Evolutionary conservation across 2,329 filamentous ascomycete species (phyloP).

Genomic region (Alternaria angustiovoidea): DNA sequence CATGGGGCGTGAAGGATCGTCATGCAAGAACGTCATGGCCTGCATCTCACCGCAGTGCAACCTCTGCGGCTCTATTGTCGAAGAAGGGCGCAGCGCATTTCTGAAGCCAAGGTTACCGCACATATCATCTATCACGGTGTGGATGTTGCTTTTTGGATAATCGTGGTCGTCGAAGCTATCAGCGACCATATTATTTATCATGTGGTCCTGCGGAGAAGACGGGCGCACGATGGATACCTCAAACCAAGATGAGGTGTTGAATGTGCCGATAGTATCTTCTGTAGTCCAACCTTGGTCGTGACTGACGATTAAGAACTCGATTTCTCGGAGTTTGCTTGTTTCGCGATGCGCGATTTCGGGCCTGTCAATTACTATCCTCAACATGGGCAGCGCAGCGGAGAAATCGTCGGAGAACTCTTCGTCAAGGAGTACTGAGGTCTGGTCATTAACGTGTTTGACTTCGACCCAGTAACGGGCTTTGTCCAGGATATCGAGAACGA

Average conservation of each 20-base stretch:
- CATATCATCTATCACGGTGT: not conserved
- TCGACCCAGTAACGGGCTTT: constrained; percentile 26
- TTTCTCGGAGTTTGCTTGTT: constrained; percentile 19
- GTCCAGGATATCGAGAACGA: constrained; percentile 25
- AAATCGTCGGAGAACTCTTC: constrained; percentile 13
- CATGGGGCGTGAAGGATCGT: not conserved
- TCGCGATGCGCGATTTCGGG: not conserved
- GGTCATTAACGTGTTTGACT: not conserved
- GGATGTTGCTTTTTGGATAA: not conserved
- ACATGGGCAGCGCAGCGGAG: constrained; percentile 14
- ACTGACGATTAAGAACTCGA: constrained; percentile 28
- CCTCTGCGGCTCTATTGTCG: constrained; percentile 17
- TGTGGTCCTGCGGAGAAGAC: not conserved
- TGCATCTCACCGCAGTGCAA: constrained; percentile 23
- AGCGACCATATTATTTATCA: not conserved
- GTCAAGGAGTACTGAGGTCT: constrained; percentile 10
- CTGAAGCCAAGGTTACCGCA: not conserved
- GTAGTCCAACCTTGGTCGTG: constrained; percentile 35
- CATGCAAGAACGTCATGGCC: not conserved
- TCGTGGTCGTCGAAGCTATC: not conserved
- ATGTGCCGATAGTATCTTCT: constrained; percentile 20
- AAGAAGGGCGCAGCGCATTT: constrained; percentile 14
- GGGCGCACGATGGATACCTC: constrained; percentile 24
- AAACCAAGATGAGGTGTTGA: constrained; percentile 32
- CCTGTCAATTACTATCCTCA: constrained; percentile 6